Percentiles rank a stretch among this genome's conserved stretches.
Conservation (phyloP, 345 rosid genomes). For the Aurinia saxatilis region DNA sequence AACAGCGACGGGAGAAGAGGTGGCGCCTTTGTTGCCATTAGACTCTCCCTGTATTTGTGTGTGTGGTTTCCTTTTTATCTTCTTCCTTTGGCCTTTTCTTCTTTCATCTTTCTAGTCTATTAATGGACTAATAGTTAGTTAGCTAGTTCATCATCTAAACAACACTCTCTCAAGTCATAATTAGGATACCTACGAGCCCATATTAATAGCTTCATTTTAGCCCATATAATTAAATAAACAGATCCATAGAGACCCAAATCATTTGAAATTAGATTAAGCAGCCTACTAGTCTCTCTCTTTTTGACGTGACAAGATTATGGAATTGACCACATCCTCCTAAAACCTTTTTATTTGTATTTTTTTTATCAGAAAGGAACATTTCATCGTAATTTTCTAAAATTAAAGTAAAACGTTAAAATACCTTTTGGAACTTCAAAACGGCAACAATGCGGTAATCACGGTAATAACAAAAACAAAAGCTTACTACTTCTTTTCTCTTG, state of each 20-base stretch:
- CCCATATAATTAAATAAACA: too few relatives aligned
- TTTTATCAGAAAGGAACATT: neutral
- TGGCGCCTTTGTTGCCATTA: constrained; percentile 5
- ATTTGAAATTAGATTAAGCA: too few relatives aligned
- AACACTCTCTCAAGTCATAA: too few relatives aligned
- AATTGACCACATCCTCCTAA: constrained; percentile 12
- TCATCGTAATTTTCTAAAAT: neutral
- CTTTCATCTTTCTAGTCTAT: neutral
- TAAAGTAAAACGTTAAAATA: neutral
- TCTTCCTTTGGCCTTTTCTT: constrained; percentile 11
- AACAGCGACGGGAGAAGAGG: neutral
- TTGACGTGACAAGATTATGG: neutral
- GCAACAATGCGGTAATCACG: constrained; percentile 26
- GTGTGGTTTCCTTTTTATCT: constrained; percentile 4
- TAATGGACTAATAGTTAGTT: too few relatives aligned
- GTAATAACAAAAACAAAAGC: constrained; percentile 1
- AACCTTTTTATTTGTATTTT: too few relatives aligned
- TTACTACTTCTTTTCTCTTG: neutral
- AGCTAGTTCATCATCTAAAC: too few relatives aligned
- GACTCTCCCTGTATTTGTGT: neutral
- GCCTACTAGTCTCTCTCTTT: too few relatives aligned
- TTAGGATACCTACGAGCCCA: neutral
- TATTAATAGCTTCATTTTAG: neutral
- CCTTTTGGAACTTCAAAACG: constrained; percentile 21
- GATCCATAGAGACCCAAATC: too few relatives aligned